phyloP scores from a whole-genome alignment of 768 basidiomycete genomes.

The Suillus tomentosus region DNA sequence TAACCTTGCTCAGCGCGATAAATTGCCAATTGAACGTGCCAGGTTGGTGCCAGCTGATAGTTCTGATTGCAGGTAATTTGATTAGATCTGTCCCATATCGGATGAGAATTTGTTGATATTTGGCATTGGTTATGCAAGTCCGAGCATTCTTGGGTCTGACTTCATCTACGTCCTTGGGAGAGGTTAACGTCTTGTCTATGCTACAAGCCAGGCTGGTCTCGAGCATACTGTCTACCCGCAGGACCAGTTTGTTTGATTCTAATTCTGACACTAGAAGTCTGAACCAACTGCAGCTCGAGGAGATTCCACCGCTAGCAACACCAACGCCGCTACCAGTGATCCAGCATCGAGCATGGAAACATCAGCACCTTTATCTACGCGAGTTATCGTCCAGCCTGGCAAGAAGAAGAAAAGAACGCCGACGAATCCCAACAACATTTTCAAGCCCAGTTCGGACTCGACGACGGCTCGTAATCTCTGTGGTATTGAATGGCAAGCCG shows the following conservation, averaged over 20 bases:
- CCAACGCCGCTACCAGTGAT: background rate
- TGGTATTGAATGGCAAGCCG: slow-evolving; percentile 3
- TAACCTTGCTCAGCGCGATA: no score
- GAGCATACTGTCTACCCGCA: background rate
- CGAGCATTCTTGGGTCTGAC: background rate
- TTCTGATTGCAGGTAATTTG: no score
- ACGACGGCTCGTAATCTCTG: background rate
- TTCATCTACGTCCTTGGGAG: background rate
- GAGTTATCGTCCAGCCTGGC: background rate
- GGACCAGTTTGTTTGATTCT: background rate
- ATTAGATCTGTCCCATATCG: no score
- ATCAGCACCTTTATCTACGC: background rate
- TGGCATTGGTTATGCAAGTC: background rate
- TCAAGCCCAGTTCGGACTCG: slow-evolving; percentile 4
- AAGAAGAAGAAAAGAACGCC: slow-evolving; percentile 1
- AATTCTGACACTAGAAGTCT: background rate
- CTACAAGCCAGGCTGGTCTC: background rate
- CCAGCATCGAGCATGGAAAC: background rate
- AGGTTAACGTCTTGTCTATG: background rate
- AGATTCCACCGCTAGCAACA: background rate
- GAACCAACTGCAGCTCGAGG: background rate
- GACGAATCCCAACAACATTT: background rate
- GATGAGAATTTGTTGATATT: background rate
- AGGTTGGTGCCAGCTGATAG: no score
- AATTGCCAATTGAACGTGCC: no score